Base-by-base conservation (phyloP, 2,329 filamentous ascomycete genomes). In the Aspergillus tamarii region DNA sequence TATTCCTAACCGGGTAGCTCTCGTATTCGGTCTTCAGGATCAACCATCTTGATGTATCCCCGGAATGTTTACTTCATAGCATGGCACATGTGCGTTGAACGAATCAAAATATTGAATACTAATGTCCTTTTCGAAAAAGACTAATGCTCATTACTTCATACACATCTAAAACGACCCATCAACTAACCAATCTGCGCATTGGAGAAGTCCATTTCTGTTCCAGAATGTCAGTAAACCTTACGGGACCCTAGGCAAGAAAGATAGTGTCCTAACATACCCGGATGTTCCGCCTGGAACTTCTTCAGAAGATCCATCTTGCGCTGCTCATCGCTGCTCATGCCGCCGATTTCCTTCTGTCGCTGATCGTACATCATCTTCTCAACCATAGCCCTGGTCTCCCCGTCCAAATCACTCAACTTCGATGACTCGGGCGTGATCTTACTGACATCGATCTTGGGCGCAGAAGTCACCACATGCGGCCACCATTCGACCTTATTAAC, bases 321-420 rank as follows among this genome's bases (percentile, higher is more conserved):
- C 85, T 96, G 89, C 83, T 99, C 95, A 70, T 98, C 95, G 69
- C 92, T 96, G 14, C 90, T 93, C 54, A 93, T 92, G 79, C 91
- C 86, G 5, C 95, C 95, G 79, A 87, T 84, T 83, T 98, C 94
- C 88, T 99, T 99, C 83, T 98, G 94, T 70, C 91, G 86, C 85
- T 99, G 95, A 83, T 99, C 95, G 74, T 87, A 99, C 95, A 99
- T 99, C 95, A 99, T 99, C 88, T 99, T 99, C 88, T 99, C 95
- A 52, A 99, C 95, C 94, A 99, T 98, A 64, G 89, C 87, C 68
- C 95, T 87, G 60, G 95, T 99, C 84, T 96, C 91, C 65, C 95
- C 95, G 76, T 98, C 94, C 70, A 99, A 84, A 78, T 99, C 95
- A 62, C 91, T 89, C 74, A 99, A 84, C 79, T 93, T 96, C 76